Base-by-base conservation (phyloP, 2,329 filamentous ascomycete species). In the Neonectria neomacrospora region DNA sequence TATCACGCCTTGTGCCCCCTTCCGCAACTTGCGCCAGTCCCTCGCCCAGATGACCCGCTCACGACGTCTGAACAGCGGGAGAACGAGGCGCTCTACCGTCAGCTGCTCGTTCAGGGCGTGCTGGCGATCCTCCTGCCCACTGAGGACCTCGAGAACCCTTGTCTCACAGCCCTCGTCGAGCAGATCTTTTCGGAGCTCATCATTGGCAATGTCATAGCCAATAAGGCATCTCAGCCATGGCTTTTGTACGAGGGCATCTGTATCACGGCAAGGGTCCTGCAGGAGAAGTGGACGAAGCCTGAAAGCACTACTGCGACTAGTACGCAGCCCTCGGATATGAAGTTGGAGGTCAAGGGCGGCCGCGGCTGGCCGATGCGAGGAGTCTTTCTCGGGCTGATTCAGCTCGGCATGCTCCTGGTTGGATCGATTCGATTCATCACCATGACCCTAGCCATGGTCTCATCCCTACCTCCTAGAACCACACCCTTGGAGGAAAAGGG, bases 141-240 rank as follows among this genome's bases (percentile, higher is more conserved):
- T 16, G 95, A 98, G 74, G 95, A 98, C 76, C 83, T 98, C 41
- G 89, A 95, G 73, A 98, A 97, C 76, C 88, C 88, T 57, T 97
- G 93, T 76, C 83, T 98, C 72, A 91, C 92, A 60, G 86, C 92
- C 37, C 83, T 99, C 65, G 91, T 97, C 66, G 89, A 90, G 58
- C 93, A 97, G 79, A 91, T 98, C 68, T 85, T 98, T 65, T 92
- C 94, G 7, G 94, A 97, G 78, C 89, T 97, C 76, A 92, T 98
- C 66, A 84, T 99, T 67, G 93, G 93, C 66, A 94, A 93, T 71
- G 86, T 91, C 61, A 84, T 97, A 71, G 89, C 90, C 72, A 91
- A 90, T 73, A 96, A 91, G 76, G 85, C 91, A 42, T 93, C 91
- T 70, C 90, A 98, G 79, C 92, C 92, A 23, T 96, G 93, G 92